Conservation (phyloP, 495 filamentous ascomycete genomes). For the Hypoxylon fuscum region DNA sequence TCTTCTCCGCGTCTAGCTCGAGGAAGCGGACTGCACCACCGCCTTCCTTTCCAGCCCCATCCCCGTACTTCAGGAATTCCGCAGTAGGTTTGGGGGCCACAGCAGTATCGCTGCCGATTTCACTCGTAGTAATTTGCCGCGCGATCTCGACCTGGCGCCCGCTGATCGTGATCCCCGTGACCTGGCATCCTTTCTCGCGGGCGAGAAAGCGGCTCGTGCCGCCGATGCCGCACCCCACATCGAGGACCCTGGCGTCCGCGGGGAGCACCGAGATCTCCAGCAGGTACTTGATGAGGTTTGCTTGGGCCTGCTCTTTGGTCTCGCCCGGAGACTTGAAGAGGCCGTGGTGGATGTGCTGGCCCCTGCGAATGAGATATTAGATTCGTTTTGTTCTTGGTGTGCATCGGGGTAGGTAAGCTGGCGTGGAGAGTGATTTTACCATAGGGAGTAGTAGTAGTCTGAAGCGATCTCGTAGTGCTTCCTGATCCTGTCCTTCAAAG, state of each 20-base stretch:
- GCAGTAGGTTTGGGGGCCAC: no score
- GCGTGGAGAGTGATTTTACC: slow-evolving; percentile 43
- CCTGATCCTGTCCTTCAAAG: slow-evolving; percentile 66
- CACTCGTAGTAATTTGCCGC: slow-evolving; percentile 50
- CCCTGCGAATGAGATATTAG: slow-evolving; percentile 51
- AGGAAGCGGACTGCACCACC: slow-evolving; percentile 57
- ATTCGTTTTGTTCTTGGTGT: no score
- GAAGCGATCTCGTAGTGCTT: slow-evolving; percentile 67
- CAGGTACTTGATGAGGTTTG: slow-evolving; percentile 60
- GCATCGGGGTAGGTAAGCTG: background rate
- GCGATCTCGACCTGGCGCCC: slow-evolving; percentile 64
- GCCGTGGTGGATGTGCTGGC: slow-evolving; percentile 69
- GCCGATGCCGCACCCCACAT: slow-evolving; percentile 66
- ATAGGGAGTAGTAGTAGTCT: slow-evolving; percentile 62
- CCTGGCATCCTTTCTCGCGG: slow-evolving; percentile 51
- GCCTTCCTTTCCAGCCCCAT: no score
- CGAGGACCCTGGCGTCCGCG: slow-evolving; percentile 52
- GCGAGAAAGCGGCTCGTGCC: slow-evolving; percentile 64
- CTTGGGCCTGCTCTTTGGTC: slow-evolving; percentile 61
- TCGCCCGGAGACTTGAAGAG: slow-evolving; percentile 55
- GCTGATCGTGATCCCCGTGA: slow-evolving; percentile 67
- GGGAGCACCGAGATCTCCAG: slow-evolving; percentile 54
- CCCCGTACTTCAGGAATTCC: slow-evolving; percentile 14
- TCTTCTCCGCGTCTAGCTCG: slow-evolving; percentile 67
- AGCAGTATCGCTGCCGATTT: slow-evolving; percentile 33